Evolutionary conservation across 768 basidiomycete genomes (phyloP).

Genomic region (Infundibulicybe gibba): DNA sequence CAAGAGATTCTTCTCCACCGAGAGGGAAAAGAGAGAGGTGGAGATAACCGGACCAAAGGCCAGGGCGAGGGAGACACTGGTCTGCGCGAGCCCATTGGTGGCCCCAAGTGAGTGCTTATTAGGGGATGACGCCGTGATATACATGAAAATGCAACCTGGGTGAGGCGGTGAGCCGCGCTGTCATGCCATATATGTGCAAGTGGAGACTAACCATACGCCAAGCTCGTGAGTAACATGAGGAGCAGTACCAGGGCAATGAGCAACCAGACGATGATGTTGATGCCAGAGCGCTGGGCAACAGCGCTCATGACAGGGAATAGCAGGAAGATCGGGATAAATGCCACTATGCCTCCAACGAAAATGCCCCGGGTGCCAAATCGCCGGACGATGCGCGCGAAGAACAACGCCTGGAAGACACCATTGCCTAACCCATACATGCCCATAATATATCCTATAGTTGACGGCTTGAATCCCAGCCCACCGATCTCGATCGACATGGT

Average conservation of each 20-base stretch:
- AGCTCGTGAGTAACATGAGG: constrained; percentile 33
- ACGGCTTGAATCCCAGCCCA: constrained; percentile 60
- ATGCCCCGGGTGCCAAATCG: constrained; percentile 37
- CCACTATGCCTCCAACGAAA: constrained; percentile 33
- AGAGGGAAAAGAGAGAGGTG: constrained; percentile 33
- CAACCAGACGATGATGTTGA: constrained; percentile 31
- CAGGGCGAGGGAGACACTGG: constrained; percentile 21
- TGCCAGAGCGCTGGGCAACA: constrained; percentile 27
- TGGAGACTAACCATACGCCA: constrained; percentile 34
- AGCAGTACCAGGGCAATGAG: constrained; percentile 25
- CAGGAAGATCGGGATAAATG: constrained; percentile 32
- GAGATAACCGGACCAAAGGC: constrained; percentile 27
- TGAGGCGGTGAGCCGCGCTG: background rate
- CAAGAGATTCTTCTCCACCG: constrained; percentile 27
- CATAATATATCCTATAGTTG: constrained; percentile 60
- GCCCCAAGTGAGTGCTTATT: constrained; percentile 42
- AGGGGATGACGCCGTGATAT: constrained; percentile 43
- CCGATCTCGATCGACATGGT: constrained; percentile 66
- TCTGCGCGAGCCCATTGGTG: constrained; percentile 42
- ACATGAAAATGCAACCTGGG: constrained; percentile 48
- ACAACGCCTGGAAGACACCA: constrained; percentile 35
- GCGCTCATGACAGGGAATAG: constrained; percentile 44
- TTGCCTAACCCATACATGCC: constrained; percentile 34
- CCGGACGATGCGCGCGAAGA: constrained; percentile 35
- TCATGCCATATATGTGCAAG: background rate